phyloP scores from a whole-genome alignment of 352 stramenopile species.

The Nothophytophthora sp. region DNA sequence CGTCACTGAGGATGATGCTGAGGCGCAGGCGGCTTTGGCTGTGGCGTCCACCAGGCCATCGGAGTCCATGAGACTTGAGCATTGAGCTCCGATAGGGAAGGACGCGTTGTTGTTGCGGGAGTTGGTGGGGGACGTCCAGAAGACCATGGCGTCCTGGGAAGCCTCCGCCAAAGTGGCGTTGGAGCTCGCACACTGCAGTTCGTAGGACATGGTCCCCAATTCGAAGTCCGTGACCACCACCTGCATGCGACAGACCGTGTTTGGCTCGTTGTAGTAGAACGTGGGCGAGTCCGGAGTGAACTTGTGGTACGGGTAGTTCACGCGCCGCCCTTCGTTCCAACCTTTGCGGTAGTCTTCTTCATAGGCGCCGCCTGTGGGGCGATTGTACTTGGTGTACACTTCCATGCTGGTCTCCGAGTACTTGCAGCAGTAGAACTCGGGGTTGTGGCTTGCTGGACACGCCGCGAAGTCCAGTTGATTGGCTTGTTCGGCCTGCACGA shows the following conservation, averaged over 20 bases:
- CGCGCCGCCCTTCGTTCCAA: slow-evolving; percentile 17
- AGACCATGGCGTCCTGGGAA: slow-evolving; percentile 22
- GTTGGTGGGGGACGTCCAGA: slow-evolving; percentile 29
- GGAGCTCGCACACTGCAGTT: slow-evolving; percentile 19
- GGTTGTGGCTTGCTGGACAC: slow-evolving; percentile 17
- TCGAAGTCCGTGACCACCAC: slow-evolving; percentile 1
- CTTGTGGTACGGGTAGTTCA: slow-evolving; percentile 24
- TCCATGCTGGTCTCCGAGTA: slow-evolving; percentile 13
- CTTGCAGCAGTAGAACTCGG: slow-evolving; percentile 23
- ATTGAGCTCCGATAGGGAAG: slow-evolving; percentile 32
- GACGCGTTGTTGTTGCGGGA: slow-evolving; percentile 38
- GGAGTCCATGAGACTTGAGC: slow-evolving; percentile 18
- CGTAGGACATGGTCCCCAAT: slow-evolving; percentile 7
- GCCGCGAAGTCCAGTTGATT: slow-evolving; percentile 10
- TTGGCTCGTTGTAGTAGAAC: slow-evolving; percentile 20
- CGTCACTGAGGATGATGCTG: neutral
- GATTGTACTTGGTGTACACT: slow-evolving; percentile 26
- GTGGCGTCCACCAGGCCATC: slow-evolving; percentile 9
- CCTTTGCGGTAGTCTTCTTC: slow-evolving; percentile 18
- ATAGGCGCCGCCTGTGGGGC: slow-evolving; percentile 14
- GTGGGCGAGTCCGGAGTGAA: slow-evolving; percentile 23
- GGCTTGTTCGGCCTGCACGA: neutral
- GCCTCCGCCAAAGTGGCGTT: slow-evolving; percentile 15
- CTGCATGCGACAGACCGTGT: slow-evolving; percentile 18
- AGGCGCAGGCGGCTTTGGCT: slow-evolving; percentile 5